A percentile compares a stretch with the other conserved stretches of the same genome.
Conservation (phyloP, 1,284 basidiomycete species). For the Tilletia setariae region DNA sequence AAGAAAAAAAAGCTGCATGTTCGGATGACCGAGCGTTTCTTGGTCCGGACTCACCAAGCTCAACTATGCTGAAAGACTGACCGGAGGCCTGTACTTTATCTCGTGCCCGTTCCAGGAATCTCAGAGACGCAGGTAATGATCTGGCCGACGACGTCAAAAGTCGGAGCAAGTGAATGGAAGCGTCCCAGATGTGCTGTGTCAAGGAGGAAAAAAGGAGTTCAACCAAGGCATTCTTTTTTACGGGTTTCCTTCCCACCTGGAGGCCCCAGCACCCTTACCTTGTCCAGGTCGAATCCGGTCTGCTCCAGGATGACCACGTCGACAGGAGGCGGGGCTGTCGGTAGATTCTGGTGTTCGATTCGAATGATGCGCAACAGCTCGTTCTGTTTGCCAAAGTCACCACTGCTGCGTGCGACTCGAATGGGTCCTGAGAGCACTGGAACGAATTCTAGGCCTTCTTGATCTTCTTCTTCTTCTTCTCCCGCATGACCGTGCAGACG, state of each 20-base stretch:
- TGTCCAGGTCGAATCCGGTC: constrained; percentile 23
- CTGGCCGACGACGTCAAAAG: neutral
- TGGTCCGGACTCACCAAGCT: constrained; percentile 8
- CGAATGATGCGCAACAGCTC: neutral
- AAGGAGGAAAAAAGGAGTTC: neutral
- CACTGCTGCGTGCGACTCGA: neutral
- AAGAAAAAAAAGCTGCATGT: neutral
- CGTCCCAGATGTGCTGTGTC: constrained; percentile 24
- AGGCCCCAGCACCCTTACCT: constrained; percentile 10
- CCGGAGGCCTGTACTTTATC: neutral
- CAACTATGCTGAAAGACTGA: neutral
- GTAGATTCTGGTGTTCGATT: neutral
- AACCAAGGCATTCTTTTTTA: no score
- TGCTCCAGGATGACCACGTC: constrained; percentile 19
- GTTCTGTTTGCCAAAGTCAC: constrained; percentile 2
- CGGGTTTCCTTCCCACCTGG: neutral
- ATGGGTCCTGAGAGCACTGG: constrained; percentile 18
- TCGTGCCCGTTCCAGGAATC: neutral
- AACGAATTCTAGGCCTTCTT: constrained; percentile 9
- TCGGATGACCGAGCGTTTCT: no score
- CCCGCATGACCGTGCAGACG: neutral
- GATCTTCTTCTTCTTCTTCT: neutral
- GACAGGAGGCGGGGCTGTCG: neutral
- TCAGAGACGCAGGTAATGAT: neutral
- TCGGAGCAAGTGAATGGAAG: constrained; percentile 17